phyloP scores from a whole-genome alignment of 2,329 filamentous ascomycete species.

The Fusarium nanum region DNA sequence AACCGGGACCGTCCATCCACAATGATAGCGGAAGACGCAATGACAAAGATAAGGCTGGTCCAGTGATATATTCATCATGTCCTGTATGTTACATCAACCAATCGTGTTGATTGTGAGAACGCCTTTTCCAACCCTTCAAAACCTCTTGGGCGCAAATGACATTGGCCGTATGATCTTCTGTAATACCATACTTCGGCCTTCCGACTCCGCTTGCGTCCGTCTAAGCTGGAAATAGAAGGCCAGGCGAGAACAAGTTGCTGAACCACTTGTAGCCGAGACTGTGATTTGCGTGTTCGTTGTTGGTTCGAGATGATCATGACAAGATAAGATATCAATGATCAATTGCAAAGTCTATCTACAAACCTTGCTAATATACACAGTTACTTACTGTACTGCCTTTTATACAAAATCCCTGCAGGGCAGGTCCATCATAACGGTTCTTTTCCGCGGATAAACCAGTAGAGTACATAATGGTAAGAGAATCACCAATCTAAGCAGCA shows the following conservation, averaged over 20 bases:
- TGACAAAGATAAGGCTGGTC: slow-evolving; percentile 18
- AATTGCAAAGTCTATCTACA: slow-evolving; percentile 5
- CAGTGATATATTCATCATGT: not conserved
- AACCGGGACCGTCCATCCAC: slow-evolving; percentile 5
- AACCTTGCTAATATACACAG: slow-evolving; percentile 25
- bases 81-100: slow-evolving; percentile 4
- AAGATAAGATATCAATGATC: not conserved
- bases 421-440: not conserved
- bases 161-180: slow-evolving; percentile 14
- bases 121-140: slow-evolving; percentile 3
- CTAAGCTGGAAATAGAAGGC: slow-evolving; percentile 32
- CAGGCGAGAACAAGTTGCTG: slow-evolving; percentile 13
- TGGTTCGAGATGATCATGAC: not conserved
- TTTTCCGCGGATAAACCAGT: not conserved
- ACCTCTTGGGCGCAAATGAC: slow-evolving; percentile 28
- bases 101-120: not conserved
- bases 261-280: slow-evolving; percentile 7
- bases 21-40: slow-evolving; percentile 1
- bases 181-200: slow-evolving; percentile 18
- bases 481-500: slow-evolving; percentile 7
- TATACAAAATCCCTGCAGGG: not conserved
- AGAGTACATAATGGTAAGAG: not conserved
- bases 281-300: not conserved
- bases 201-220: slow-evolving; percentile 8
- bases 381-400: not conserved